Evolutionary conservation across 306 rosid species (phyloP).

Genomic region (Betula pendula): DNA sequence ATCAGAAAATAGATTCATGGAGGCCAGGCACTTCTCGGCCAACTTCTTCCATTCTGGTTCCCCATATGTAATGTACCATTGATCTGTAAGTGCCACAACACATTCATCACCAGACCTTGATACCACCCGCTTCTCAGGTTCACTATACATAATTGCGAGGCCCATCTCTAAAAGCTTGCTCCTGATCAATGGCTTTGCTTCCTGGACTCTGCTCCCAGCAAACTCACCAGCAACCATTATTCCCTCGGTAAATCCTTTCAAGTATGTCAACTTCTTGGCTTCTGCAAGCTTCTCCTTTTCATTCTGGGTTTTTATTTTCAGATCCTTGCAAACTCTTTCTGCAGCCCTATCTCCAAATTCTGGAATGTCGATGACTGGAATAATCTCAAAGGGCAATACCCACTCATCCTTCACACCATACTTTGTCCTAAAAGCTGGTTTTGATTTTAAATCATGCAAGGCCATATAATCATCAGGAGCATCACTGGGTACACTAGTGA

Average conservation of each 20-base stretch:
- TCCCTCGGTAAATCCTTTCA: conserved; percentile 95
- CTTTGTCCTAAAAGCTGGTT: conserved; percentile 75
- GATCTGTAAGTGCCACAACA: conserved; percentile 94
- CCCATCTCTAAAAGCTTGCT: conserved; percentile 74
- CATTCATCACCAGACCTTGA: conserved; percentile 96
- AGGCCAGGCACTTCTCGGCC: conserved; percentile 74
- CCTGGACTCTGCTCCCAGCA: conserved; percentile 72
- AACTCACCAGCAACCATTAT: conserved; percentile 76
- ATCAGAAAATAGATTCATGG: conserved; percentile 68
- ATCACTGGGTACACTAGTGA: conserved; percentile 95
- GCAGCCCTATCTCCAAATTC: conserved; percentile 82
- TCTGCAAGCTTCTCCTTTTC: conserved; percentile 93
- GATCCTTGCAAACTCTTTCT: conserved; percentile 69
- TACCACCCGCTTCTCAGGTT: conserved; percentile 81
- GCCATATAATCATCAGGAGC: conserved; percentile 98
- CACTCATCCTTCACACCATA: conserved; percentile 86
- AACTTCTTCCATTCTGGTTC: conserved; percentile 77
- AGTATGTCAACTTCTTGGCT: conserved; percentile 88
- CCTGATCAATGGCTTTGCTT: conserved; percentile 77
- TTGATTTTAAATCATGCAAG: conserved; percentile 75
- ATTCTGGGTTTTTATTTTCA: conserved; percentile 89
- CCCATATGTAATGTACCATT: conserved; percentile 91
- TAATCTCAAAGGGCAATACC: conserved; percentile 77
- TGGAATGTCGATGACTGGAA: conserved; percentile 84
- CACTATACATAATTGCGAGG: conserved; percentile 76